phyloP scores from a whole-genome alignment of 208 protist genomes.

The Trypanosoma grayi region DNA sequence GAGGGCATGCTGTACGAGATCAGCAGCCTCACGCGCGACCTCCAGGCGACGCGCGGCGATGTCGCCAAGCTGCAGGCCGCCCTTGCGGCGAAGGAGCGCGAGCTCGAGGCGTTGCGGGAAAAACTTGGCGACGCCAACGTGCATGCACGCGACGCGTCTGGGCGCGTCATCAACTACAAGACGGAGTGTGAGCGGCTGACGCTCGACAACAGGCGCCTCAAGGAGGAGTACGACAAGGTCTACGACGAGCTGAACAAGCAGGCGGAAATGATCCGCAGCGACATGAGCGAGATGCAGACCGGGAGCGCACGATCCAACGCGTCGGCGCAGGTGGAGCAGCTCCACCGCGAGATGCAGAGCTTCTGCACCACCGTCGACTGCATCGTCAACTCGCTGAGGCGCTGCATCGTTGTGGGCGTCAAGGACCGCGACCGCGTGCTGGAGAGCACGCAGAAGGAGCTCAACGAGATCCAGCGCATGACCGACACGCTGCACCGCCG shows the following conservation, averaged over 20 bases:
- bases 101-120: conserved; percentile 44
- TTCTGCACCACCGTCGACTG: conserved; percentile 9
- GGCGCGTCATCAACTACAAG: conserved; percentile 41
- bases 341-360: conserved; percentile 17
- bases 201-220: conserved; percentile 22
- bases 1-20: conserved; percentile 57
- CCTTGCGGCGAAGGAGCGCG: conserved; percentile 13
- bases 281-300: conserved; percentile 3
- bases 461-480: conserved; percentile 1
- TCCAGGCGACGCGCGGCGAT: conserved; percentile 22
- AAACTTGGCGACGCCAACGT: conserved; percentile 39
- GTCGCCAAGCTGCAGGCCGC: conserved; percentile 20
- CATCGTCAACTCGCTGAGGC: conserved; percentile 11
- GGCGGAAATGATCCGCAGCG: conserved; percentile 25
- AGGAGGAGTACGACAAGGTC: conserved; percentile 30
- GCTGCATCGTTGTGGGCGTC: conserved; percentile 5
- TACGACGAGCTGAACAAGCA: conserved; percentile 29
- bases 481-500: conserved; percentile 13
- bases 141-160: conserved; percentile 23
- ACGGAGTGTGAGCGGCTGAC: conserved; percentile 29
- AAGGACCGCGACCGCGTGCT: conserved; percentile 4
- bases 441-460: conserved; percentile 16
- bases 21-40: conserved; percentile 34
- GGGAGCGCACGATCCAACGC: not conserved
- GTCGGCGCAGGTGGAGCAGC: conserved; percentile 10